Evolutionary conservation across 139 green algal genomes (phyloP).

Genomic region (Zygnema circumcarinatum): DNA sequence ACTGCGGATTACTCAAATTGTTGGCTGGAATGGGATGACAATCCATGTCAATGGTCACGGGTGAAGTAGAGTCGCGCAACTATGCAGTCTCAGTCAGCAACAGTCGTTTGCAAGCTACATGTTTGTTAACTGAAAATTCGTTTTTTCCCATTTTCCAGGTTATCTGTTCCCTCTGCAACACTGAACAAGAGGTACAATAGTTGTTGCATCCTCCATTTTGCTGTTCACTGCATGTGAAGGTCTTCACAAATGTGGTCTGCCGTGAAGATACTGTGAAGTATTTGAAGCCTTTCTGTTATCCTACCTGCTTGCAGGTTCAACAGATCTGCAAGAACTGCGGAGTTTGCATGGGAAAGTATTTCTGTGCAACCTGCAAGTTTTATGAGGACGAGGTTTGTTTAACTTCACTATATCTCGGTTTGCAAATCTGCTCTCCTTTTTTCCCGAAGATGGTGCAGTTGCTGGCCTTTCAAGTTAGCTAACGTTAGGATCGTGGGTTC

Average conservation of each 20-base stretch:
- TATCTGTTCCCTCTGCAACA: constrained; percentile 36
- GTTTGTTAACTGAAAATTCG: no score
- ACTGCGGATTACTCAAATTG: no score
- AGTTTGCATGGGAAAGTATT: constrained; percentile 73
- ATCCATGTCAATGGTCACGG: no score
- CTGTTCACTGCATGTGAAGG: background rate
- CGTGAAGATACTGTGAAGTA: background rate
- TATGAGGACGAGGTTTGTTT: constrained; percentile 79
- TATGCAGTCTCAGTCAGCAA: no score
- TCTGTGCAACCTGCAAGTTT: constrained; percentile 77
- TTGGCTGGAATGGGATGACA: no score
- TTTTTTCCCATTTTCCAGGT: no score
- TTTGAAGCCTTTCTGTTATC: background rate
- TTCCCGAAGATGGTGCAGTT: no score
- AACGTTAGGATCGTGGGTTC: no score
- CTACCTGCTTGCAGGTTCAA: constrained; percentile 29
- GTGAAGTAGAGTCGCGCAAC: no score
- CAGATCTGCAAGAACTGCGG: constrained; percentile 76
- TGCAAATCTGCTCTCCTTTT: no score
- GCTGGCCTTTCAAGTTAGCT: no score
- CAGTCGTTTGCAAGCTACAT: no score
- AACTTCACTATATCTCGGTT: background rate
- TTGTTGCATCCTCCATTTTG: background rate
- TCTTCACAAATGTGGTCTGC: background rate
- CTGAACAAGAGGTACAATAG: constrained; percentile 39